phyloP scores from a whole-genome alignment of 768 basidiomycete genomes.

The Hysterangium stoloniferum region DNA sequence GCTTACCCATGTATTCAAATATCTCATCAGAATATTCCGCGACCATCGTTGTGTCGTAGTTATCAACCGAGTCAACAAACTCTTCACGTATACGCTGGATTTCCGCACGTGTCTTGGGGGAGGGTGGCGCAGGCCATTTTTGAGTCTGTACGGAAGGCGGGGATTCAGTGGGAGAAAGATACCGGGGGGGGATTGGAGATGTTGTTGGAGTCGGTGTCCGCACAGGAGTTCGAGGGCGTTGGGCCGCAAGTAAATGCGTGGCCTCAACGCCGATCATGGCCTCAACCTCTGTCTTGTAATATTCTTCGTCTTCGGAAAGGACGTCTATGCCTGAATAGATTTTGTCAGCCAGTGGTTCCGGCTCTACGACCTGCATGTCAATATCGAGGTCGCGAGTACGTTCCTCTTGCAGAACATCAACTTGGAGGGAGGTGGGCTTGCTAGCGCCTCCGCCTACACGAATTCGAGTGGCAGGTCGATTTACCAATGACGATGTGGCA shows the following conservation, averaged over 20 bases:
- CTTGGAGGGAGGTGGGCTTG: slow-evolving; percentile 11
- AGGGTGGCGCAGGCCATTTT: slow-evolving; percentile 35
- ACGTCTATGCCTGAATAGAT: slow-evolving; percentile 18
- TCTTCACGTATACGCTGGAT: slow-evolving; percentile 54
- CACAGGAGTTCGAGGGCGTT: slow-evolving; percentile 15
- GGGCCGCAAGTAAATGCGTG: slow-evolving; percentile 28
- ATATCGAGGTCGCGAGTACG: slow-evolving; percentile 33
- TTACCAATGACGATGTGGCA: slow-evolving; percentile 29
- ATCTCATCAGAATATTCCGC: slow-evolving; percentile 99
- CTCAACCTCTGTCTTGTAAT: slow-evolving; percentile 52
- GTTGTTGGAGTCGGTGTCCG: not conserved
- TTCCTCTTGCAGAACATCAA: slow-evolving; percentile 29
- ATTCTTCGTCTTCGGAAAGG: slow-evolving; percentile 31
- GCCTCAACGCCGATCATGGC: slow-evolving; percentile 43
- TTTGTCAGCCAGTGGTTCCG: slow-evolving; percentile 21
- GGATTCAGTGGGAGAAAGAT: slow-evolving; percentile 23
- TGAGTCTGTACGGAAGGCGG: not conserved
- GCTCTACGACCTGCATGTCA: slow-evolving; percentile 57
- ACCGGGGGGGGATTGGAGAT: not conserved
- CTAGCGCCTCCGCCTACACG: slow-evolving; percentile 32
- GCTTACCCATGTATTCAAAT: slow-evolving; percentile 89
- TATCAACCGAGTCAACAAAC: slow-evolving; percentile 70
- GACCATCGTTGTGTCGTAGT: slow-evolving; percentile 87
- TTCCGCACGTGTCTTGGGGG: slow-evolving; percentile 70
- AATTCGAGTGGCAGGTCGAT: slow-evolving; percentile 9